Evolutionary conservation across 2,329 filamentous ascomycete species (phyloP).

Genomic region (Hypoxylon sp.): DNA sequence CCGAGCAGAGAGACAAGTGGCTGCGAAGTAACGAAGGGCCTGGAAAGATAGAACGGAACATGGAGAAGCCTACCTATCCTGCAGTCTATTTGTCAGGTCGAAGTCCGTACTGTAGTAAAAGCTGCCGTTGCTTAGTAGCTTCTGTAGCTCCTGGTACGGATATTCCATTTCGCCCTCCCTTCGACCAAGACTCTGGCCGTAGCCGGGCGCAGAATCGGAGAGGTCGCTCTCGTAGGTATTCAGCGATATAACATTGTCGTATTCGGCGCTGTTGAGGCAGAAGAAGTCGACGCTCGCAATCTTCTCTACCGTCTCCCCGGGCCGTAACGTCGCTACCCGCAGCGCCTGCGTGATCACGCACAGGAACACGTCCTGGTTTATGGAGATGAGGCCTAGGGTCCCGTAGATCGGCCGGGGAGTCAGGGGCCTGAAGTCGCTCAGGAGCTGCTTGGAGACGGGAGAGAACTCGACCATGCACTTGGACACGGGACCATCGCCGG

Average conservation of each 20-base stretch:
- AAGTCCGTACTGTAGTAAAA: conserved; percentile 99
- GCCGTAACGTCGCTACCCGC: conserved; percentile 81
- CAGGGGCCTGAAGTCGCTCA: conserved; percentile 79
- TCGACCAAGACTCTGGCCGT: conserved; percentile 64
- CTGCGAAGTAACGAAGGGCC: conserved; percentile 18
- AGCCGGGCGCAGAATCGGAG: conserved; percentile 56
- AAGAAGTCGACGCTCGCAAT: conserved; percentile 91
- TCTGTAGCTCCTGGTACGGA: conserved; percentile 89
- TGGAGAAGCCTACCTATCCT: conserved; percentile 85
- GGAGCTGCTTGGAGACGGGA: conserved; percentile 67
- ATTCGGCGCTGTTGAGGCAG: conserved; percentile 85
- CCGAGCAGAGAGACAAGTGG: background rate
- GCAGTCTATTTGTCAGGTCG: conserved; percentile 90
- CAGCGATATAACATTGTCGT: conserved; percentile 75
- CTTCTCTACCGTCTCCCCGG: conserved; percentile 87
- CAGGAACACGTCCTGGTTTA: conserved; percentile 86
- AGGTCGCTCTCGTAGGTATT: conserved; percentile 61
- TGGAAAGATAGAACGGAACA: conserved; percentile 32
- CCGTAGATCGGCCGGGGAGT: conserved; percentile 79
- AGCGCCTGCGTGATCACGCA: conserved; percentile 84
- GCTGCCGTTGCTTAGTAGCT: conserved; percentile 88
- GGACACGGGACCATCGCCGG: conserved; percentile 56
- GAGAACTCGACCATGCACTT: conserved; percentile 91
- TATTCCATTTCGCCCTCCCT: conserved; percentile 80
- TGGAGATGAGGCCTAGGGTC: conserved; percentile 85